Conservation (phyloP, 2,329 filamentous ascomycete genomes). For the Exophiala calicioides region DNA sequence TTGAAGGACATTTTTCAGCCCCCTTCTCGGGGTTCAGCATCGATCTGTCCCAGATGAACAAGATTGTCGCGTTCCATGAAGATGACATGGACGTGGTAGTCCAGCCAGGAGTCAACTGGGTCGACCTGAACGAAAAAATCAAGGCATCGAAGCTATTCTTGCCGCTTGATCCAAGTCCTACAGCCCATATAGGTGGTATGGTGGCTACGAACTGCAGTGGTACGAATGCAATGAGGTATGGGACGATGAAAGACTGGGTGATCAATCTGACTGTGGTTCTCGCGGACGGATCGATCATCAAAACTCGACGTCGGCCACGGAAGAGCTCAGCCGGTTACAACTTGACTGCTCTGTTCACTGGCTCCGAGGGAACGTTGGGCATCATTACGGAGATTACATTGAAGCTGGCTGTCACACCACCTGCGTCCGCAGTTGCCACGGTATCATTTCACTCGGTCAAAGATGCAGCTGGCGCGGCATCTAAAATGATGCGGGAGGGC, state of each 20-base stretch:
- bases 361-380: slow-evolving; percentile 77
- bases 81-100: slow-evolving; percentile 92
- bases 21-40: slow-evolving; percentile 84
- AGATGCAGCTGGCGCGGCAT: slow-evolving; percentile 71
- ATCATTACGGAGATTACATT: slow-evolving; percentile 80
- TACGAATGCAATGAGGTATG: slow-evolving; percentile 64
- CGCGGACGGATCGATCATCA: slow-evolving; percentile 67
- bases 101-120: slow-evolving; percentile 87
- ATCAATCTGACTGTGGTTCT: slow-evolving; percentile 70
- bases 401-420: slow-evolving; percentile 74
- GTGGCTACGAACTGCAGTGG: slow-evolving; percentile 67
- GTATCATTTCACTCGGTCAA: slow-evolving; percentile 76
- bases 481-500: slow-evolving; percentile 70
- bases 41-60: slow-evolving; percentile 85
- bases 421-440: slow-evolving; percentile 74
- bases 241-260: slow-evolving; percentile 76
- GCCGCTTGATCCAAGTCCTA: slow-evolving; percentile 80
- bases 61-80: slow-evolving; percentile 74
- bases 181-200: slow-evolving; percentile 59
- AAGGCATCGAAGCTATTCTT: slow-evolving; percentile 80
- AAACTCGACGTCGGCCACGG: slow-evolving; percentile 70
- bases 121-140: slow-evolving; percentile 76
- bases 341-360: slow-evolving; percentile 75
- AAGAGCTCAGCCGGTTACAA: slow-evolving; percentile 85
- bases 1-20: slow-evolving; percentile 88